phyloP scores from a whole-genome alignment of 2,329 filamentous ascomycete species.

The Macrophomina tecta region DNA sequence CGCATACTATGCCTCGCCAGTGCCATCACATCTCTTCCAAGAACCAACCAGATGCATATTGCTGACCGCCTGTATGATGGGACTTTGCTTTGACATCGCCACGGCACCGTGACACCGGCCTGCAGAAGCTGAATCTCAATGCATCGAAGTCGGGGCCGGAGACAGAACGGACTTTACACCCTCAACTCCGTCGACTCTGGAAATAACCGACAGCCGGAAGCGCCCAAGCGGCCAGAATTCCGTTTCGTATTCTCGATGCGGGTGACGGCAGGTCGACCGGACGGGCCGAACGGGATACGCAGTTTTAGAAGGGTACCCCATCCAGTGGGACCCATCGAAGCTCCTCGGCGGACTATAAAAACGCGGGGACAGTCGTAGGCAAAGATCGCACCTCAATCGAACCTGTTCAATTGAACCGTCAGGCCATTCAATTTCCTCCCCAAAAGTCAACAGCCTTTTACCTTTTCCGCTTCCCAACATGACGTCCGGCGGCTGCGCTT shows the following conservation, averaged over 20 bases:
- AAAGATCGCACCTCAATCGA: neutral
- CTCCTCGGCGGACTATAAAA: neutral
- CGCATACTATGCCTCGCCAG: no score
- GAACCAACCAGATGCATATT: no score
- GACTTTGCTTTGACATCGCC: no score
- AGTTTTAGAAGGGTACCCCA: neutral
- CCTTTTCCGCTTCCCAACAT: conserved; percentile 31
- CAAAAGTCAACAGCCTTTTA: no score
- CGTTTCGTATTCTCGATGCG: neutral
- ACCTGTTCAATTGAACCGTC: no score
- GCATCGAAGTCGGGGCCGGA: neutral
- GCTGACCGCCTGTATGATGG: no score
- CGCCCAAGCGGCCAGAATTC: neutral
- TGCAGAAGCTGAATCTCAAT: no score
- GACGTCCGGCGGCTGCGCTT: conserved; percentile 56
- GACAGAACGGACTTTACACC: neutral
- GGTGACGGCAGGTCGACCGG: neutral
- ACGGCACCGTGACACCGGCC: no score
- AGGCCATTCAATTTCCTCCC: no score
- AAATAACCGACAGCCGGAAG: neutral
- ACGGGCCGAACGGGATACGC: neutral
- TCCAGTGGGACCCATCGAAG: neutral
- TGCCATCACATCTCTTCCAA: no score
- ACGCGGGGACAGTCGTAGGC: neutral
- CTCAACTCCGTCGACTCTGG: neutral